Base-by-base conservation (phyloP, 768 basidiomycete species). In the Sutorius australiensis region DNA sequence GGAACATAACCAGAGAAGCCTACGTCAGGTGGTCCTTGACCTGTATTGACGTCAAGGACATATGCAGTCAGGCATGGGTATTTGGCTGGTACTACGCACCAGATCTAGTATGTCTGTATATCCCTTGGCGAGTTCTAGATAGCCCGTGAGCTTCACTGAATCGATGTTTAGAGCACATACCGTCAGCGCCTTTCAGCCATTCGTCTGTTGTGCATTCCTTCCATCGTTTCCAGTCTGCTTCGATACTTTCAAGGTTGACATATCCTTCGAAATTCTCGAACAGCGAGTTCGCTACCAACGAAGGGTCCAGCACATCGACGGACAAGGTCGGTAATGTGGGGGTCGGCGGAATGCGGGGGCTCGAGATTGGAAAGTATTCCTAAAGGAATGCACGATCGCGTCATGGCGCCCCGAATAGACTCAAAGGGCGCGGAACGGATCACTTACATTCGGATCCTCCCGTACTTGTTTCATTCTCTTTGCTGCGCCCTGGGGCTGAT, bases 11-110 rank as follows among this genome's bases (percentile, higher is more conserved):
- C 6, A 31, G 43, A 28, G 27, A 41, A 34, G 48, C 61, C 19
- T 38, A 71, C 67, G 61, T 63, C 21, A 69, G 33, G 48, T 61
- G 59, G 28, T 71, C 69, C 41, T 69, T 69, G 21, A 61, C 63
- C 65, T 67, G 44, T 36, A 11, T 34, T 53, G 28, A 28, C 37
- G 5, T 19, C 17, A 38, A 42, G 36, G 27, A 56, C 13, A 44
- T 34, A 32, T 34, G 44, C 28, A 11, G 43, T 40, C 17, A 55
- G 46, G 41, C 11, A 43, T 17, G 12, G 43, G 27, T 3, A 4
- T 19, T 31, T 39, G 49, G 47, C 54, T 14, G 52, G 24, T 21
- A 42, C 1, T 19, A 17, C 63, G 51, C 45, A 67, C 66, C 64
- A 59, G 44, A 43, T 62, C 53, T 17, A 67, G 38, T 14, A 66